These are phyloP conservation scores for Stagonosporopsis vannaccii DNA, from an alignment of 2,329 filamentous ascomycete species.

Conservation along the genomic window DNA sequence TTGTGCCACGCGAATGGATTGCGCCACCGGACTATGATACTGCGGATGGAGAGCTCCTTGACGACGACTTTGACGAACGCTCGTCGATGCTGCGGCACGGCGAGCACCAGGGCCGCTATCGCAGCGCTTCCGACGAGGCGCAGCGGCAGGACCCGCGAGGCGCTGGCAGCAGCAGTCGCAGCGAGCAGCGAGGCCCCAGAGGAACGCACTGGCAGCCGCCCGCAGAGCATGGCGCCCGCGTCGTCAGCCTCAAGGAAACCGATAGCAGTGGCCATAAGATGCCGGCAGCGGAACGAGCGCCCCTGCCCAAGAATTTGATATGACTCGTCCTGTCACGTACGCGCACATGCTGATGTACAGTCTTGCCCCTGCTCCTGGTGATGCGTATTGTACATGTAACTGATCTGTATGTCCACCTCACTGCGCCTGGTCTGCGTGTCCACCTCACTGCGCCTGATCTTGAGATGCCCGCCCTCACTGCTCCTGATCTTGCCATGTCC, in stretches of 20 bases:
- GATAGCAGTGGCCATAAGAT: conserved; percentile 54
- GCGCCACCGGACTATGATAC: conserved; percentile 78
- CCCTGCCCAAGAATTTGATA: conserved; percentile 49
- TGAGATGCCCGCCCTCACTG: no score
- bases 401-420: neutral
- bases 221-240: conserved; percentile 42
- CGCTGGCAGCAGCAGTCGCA: conserved; percentile 41
- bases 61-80: conserved; percentile 63
- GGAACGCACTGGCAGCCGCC: conserved; percentile 38
- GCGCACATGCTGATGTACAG: conserved; percentile 10
- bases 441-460: no score
- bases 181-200: conserved; percentile 45
- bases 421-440: no score
- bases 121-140: conserved; percentile 36
- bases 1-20: conserved; percentile 84
- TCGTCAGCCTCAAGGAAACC: conserved; percentile 50
- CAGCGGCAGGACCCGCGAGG: conserved; percentile 40
- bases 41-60: conserved; percentile 73
- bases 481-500: no score
- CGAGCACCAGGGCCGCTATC: conserved; percentile 38
- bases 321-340: conserved; percentile 29
- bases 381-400: conserved; percentile 33
- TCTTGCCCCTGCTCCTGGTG: conserved; percentile 23
- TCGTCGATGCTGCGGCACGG: conserved; percentile 64
- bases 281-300: conserved; percentile 55